Conservation (phyloP, 805 yeast genomes). For the Candida ulmi region DNA sequence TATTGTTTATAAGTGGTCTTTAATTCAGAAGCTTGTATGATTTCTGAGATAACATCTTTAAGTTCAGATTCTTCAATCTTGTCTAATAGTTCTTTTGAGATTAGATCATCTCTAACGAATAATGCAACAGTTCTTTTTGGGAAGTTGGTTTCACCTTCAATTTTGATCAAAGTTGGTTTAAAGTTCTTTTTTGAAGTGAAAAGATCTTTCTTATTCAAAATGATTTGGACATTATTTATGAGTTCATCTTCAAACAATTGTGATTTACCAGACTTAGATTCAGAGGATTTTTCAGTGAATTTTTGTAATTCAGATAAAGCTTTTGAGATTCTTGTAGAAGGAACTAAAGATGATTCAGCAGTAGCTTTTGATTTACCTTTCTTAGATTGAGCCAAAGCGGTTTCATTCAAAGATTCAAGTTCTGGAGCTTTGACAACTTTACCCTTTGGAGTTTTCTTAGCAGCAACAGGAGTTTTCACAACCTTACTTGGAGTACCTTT, state of each 20-base stretch:
- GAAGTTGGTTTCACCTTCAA: slow-evolving; percentile 25
- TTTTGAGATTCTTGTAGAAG: slow-evolving; percentile 31
- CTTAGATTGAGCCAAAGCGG: slow-evolving; percentile 5
- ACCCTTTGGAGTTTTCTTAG: slow-evolving; percentile 21
- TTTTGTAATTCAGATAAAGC: slow-evolving; percentile 65
- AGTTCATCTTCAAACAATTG: slow-evolving; percentile 56
- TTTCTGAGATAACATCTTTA: slow-evolving; percentile 32
- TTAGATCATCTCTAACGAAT: slow-evolving; percentile 60
- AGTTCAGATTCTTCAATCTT: slow-evolving; percentile 24
- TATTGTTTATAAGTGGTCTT: slow-evolving; percentile 84
- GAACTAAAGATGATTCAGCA: slow-evolving; percentile 15
- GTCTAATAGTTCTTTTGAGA: slow-evolving; percentile 26
- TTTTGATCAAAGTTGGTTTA: slow-evolving; percentile 31
- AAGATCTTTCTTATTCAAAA: slow-evolving; percentile 60
- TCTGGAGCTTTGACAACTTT: slow-evolving; percentile 21
- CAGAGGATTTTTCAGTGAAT: slow-evolving; percentile 38
- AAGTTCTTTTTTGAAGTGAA: slow-evolving; percentile 48
- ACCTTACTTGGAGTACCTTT: background rate
- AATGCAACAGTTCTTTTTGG: slow-evolving; percentile 47
- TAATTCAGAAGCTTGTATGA: slow-evolving; percentile 68
- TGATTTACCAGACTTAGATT: slow-evolving; percentile 29
- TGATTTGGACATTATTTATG: slow-evolving; percentile 44
- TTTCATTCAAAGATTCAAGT: slow-evolving; percentile 13
- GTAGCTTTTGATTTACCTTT: slow-evolving; percentile 4
- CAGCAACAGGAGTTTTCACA: slow-evolving; percentile 2